phyloP scores from a whole-genome alignment of 805 yeast species.

The Saturnispora besseyi region DNA sequence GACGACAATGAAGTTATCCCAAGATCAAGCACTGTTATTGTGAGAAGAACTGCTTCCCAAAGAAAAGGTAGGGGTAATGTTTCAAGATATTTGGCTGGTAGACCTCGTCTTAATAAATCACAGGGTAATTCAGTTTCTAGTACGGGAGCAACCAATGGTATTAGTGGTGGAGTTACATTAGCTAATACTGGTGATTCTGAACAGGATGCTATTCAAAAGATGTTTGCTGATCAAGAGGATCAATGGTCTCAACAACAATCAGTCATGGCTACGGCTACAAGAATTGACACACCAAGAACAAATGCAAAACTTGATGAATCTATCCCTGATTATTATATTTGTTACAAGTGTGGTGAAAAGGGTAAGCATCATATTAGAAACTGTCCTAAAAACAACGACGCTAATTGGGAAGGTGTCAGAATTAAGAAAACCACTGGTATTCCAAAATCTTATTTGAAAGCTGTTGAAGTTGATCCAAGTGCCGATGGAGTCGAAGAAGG shows the following conservation, averaged over 20 bases:
- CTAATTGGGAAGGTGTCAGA: constrained; percentile 86
- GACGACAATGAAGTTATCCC: constrained; percentile 92
- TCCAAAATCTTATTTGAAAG: constrained; percentile 83
- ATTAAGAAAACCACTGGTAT: constrained; percentile 95
- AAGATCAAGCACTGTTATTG: constrained; percentile 77
- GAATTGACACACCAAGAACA: constrained; percentile 35
- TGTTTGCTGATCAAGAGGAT: constrained; percentile 89
- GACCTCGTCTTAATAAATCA: constrained; percentile 40
- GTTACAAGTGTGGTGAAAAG: constrained; percentile 93
- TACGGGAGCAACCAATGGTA: constrained; percentile 14
- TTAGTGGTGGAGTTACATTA: constrained; percentile 24
- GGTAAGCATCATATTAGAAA: constrained; percentile 90
- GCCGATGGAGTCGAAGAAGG: constrained; percentile 39
- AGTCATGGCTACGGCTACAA: constrained; percentile 75
- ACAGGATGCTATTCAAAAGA: constrained; percentile 78
- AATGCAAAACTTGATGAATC: constrained; percentile 47
- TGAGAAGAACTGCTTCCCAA: constrained; percentile 64
- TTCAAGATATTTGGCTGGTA: constrained; percentile 62
- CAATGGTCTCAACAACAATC: constrained; percentile 96
- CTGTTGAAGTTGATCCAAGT: constrained; percentile 62
- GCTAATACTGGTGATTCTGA: constrained; percentile 36
- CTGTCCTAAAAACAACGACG: constrained; percentile 91
- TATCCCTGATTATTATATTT: constrained; percentile 94
- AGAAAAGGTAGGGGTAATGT: constrained; percentile 47
- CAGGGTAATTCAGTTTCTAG: constrained; percentile 14